A percentile compares a stretch with the other conserved stretches of the same genome.
Evolutionary conservation across 352 stramenopile species (phyloP).

Genomic region (Globisporangium apiculatum): DNA sequence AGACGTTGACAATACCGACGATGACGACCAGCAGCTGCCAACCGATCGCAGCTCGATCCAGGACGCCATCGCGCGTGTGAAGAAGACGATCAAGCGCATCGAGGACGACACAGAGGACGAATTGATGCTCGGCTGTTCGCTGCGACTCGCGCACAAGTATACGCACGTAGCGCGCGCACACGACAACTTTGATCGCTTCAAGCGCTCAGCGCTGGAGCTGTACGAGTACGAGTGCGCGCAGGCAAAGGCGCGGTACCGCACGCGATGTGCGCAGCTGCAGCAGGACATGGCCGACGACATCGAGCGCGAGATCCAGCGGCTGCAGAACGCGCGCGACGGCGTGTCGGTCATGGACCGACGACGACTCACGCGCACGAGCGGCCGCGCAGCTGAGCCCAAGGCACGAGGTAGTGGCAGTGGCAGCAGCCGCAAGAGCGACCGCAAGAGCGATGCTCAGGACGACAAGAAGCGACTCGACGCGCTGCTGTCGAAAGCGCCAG

Average conservation of each 20-base stretch:
- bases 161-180: constrained; percentile 20
- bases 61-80: constrained; percentile 16
- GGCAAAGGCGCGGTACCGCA: constrained; percentile 27
- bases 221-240: constrained; percentile 37
- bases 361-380: constrained; percentile 18
- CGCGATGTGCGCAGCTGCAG: constrained; percentile 43
- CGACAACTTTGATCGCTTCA: constrained; percentile 21
- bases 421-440: constrained; percentile 7
- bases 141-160: constrained; percentile 19
- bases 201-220: constrained; percentile 19
- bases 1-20: constrained; percentile 5
- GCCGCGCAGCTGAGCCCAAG: background rate
- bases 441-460: constrained; percentile 23
- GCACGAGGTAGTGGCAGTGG: background rate
- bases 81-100: constrained; percentile 21
- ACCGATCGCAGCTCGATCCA: constrained; percentile 22
- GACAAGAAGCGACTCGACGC: constrained; percentile 54
- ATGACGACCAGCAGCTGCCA: constrained; percentile 13
- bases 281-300: constrained; percentile 42
- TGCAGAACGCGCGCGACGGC: constrained; percentile 49
- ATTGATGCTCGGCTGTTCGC: constrained; percentile 25
- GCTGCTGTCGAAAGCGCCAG: constrained; percentile 35
- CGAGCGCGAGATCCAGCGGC: constrained; percentile 39
- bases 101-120: constrained; percentile 26
- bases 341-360: constrained; percentile 62